Evolutionary conservation across 148 eudicot species (phyloP), one percentile per base, ranked within the genome.

Genomic region (Nepenthes gracilis): DNA sequence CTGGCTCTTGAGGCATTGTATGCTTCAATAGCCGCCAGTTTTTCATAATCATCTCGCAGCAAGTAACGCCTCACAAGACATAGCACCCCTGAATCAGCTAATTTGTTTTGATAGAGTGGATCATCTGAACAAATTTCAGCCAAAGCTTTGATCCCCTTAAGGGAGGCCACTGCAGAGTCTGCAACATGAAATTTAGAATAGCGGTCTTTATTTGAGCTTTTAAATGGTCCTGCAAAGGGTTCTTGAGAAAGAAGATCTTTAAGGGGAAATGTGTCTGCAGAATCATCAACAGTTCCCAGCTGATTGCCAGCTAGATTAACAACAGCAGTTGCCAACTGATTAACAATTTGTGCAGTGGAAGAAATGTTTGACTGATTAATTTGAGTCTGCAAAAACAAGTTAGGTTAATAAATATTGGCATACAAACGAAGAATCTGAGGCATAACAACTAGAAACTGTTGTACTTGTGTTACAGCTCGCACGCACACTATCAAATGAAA

Each of bases 21-120:
- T 55, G 99, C 88, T 78, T 94, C 93, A 61, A 74, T 80, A 60
- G 99, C 99, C 79, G 99, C 95, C 61, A 89, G 77, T 63, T 80
- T 83, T 77, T 94, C 99, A 69, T 84, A 94, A 78, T 94, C 99
- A 77, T 94, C 99, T 68, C 82, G 78, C 75, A 94, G 63, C 64
- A 94, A 65, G 56, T 77, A 74, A 64, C 99, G 97, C 64, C 93
- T 80, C 54, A 94, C 70, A 77, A 94, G 78, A 70, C 87, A 85
- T 65, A 94, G 64, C 36, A 86, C 86, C 57, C 99, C 99, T 68
- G 66, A 80, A 75, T 94, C 93, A 62, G 71, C 75, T 40, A 90
- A 77, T 75, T 77, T 83, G 71, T 78, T 74, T 70, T 79, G 90
- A 74, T 78, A 86, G 34, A 66, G 38, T 61, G 74, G 49, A 67